Base-by-base conservation (phyloP, 2,329 filamentous ascomycete species). In the Aspergillus glaucus region DNA sequence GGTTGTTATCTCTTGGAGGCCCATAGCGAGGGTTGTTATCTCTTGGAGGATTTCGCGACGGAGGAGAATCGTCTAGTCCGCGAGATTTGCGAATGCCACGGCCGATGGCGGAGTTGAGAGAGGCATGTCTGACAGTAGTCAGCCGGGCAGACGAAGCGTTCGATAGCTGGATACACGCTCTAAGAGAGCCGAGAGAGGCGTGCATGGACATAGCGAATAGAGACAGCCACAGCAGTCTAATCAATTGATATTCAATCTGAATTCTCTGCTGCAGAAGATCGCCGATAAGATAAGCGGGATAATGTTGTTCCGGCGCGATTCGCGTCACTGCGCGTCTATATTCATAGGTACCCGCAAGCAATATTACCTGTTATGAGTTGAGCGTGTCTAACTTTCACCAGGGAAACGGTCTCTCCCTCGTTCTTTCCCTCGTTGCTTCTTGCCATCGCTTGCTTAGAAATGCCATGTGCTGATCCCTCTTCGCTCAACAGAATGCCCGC, bases 61-160 rank as follows among this genome's bases (percentile, higher is more conserved):
- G n/a, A 37, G 34, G 15, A 40, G 37, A 17, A 30, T 44, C 43
- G 10, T 40, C 48, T 47, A 19, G 14, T 24, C 47, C 10, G 40
- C 43, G 57, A 10, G 56, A 79, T 66, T 64, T 71, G 60, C 82
- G 80, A 47, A 88, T 74, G 12, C 86, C 86, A 42, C 78, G 75
- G 55, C 82, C 79, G 60, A 90, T 89, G 40, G 85, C 85, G 8
- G 85, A 86, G 51, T 75, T 79, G 37, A 88, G 75, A 39, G 82
- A 84, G 19, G 79, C 77, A 60, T 71, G 61, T 51, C 76, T 75
- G 30, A 61, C 58, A 19, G 46, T 43, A 8, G 37, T 51, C 52
- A 61, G 47, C 48, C 48, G 50, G 51, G 41, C 40, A 17, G 40
- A 26, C 6, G 46, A 41, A 7, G 41, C 36, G 24, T 44, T 43